These are phyloP conservation scores for Metrosideros polymorpha DNA, from an alignment of 441 rosid genomes.

Conservation along the genomic window DNA sequence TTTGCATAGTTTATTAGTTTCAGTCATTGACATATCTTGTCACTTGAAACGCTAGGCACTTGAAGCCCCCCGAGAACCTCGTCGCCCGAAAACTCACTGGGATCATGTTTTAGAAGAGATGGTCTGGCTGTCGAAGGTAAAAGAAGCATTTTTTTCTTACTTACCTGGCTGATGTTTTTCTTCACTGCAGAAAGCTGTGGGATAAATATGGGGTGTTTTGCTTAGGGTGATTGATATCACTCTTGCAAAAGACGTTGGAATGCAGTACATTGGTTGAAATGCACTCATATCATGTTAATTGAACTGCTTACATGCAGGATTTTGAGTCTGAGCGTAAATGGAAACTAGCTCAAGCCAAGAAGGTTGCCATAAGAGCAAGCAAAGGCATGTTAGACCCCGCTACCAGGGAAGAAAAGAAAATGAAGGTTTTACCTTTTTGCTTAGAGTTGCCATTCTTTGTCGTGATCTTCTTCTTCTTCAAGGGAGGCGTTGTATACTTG, in stretches of 20 bases:
- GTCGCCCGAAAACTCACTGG: slow-evolving; percentile 95
- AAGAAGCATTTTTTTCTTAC: background rate
- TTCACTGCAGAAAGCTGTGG: background rate
- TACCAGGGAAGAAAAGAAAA: slow-evolving; percentile 88
- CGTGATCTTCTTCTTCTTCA: background rate
- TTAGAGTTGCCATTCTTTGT: background rate
- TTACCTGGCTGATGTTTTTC: background rate
- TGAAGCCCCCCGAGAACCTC: slow-evolving; percentile 96
- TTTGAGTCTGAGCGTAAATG: slow-evolving; percentile 99
- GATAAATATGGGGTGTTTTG: background rate
- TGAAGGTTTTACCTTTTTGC: slow-evolving; percentile 53
- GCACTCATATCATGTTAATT: slow-evolving; percentile 19
- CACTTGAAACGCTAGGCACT: slow-evolving; percentile 46
- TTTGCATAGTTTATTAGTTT: background rate
- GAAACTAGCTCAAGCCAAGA: slow-evolving; percentile 96
- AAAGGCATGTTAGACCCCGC: slow-evolving; percentile 96
- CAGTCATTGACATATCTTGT: background rate
- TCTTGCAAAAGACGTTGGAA: background rate
- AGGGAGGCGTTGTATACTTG: background rate
- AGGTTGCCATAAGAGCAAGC: slow-evolving; percentile 91
- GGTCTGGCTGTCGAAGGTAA: slow-evolving; percentile 98
- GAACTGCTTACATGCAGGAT: slow-evolving; percentile 47
- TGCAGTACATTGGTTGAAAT: background rate
- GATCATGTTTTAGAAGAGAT: slow-evolving; percentile 99
- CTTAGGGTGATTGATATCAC: background rate